Base-by-base conservation (phyloP, 352 stramenopile species). In the Phytophthora cactorum region DNA sequence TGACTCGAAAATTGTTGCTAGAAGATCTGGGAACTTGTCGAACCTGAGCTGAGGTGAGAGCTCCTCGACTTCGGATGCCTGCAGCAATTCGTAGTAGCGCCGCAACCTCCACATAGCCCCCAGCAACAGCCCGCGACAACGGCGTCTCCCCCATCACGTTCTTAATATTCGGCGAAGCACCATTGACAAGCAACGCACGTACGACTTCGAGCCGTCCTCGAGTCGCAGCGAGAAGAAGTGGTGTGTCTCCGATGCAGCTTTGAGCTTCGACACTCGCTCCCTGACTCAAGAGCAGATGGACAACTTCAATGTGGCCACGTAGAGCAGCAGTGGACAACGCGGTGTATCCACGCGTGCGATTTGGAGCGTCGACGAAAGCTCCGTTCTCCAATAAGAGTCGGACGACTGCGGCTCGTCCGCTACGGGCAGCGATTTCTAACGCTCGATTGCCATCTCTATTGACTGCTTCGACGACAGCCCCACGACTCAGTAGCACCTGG, bases 311-410 rank as follows among this genome's bases (percentile, higher is more conserved):
- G 2, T 52, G 62, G 29, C 62, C 67, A 34, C 57, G 52, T 2
- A 75, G 14, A 44, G 67, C 61, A 50, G 67, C 67, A 61, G 67
- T 75, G 38, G 56, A 54, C 38, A 75, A 43, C 11, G 62, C 67
- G 2, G 67, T 75, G 51, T 76, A 76, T 29, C 58, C 52, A 17
- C 63, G 68, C 7, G 63, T 76, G 11, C 63, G 49, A 58, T 76
- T 76, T 3, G 63, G 68, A 14, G 63, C 68, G 39, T 76, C 59
- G 6, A 73, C 63, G 5, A 66, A 72, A 4, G 63, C 53, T 50
- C 68, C 58, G 25, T 52, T 52, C 31, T 76, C 53, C 36, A 76
- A 17, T 25, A 76, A 60, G 11, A 70, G 52, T 11, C 45, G 64
- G 15, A 66, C 63, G 4, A 66, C 50, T n/a, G 44, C 58, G 52